Percentiles rank a stretch among this genome's conserved stretches.
Conservation (phyloP, 2,329 filamentous ascomycete genomes). For the Gnomoniopsis sp. region DNA sequence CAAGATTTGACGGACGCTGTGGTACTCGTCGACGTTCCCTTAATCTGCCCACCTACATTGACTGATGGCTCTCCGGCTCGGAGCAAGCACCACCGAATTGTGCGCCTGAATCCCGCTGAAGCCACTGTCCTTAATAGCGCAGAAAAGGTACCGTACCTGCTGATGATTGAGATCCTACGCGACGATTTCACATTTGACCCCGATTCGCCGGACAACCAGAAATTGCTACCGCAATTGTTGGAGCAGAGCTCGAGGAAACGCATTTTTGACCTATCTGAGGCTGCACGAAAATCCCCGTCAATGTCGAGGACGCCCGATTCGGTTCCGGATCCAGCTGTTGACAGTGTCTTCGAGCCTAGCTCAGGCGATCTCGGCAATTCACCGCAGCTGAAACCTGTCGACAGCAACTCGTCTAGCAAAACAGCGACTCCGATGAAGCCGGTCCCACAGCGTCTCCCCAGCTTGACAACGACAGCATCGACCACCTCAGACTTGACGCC, state of each 20-base stretch:
- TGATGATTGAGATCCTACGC: conserved; percentile 79
- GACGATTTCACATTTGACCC: conserved; percentile 84
- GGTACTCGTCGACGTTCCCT: conserved; percentile 66
- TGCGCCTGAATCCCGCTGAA: conserved; percentile 78
- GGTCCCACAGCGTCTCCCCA: conserved; percentile 55
- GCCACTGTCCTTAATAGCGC: conserved; percentile 83
- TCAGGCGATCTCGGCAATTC: conserved; percentile 76
- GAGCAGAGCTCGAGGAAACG: conserved; percentile 56
- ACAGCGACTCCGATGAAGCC: conserved; percentile 24
- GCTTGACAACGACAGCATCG: conserved; percentile 58
- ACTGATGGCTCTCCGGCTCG: conserved; percentile 70
- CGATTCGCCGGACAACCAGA: conserved; percentile 67
- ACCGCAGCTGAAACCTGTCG: conserved; percentile 59
- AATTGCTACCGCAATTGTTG: conserved; percentile 56
- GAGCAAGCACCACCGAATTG: conserved; percentile 78
- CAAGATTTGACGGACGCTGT: conserved; percentile 68
- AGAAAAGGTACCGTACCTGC: conserved; percentile 78
- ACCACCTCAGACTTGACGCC: conserved; percentile 62
- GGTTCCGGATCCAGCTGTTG: conserved; percentile 45
- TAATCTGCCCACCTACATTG: conserved; percentile 74
- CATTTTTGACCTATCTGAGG: conserved; percentile 68
- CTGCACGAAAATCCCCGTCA: conserved; percentile 48
- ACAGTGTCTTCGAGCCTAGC: conserved; percentile 81
- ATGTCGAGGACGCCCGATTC: conserved; percentile 40
- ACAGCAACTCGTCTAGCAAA: conserved; percentile 28